Evolutionary conservation across 176 grass and related monocot genomes (phyloP).

Genomic region (Miscanthus lutarioriparius): DNA sequence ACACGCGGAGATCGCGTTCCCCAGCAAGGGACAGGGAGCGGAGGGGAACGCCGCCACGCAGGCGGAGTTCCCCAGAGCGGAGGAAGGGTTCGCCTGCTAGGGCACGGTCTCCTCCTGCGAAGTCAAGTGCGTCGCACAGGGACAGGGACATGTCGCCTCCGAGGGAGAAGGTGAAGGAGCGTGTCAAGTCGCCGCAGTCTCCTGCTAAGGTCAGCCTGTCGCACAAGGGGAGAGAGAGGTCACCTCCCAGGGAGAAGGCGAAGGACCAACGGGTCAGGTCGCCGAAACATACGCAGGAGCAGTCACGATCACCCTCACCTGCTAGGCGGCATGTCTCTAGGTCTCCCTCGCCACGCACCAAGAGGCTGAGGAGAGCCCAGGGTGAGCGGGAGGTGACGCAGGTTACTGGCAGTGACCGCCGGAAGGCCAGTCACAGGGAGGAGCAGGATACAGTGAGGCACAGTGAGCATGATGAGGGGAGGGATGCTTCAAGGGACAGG

Average conservation of each 20-base stretch:
- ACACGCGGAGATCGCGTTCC: constrained; percentile 42
- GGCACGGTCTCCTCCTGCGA: constrained; percentile 40
- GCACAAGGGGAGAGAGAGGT: constrained; percentile 36
- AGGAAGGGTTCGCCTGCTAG: constrained; percentile 57
- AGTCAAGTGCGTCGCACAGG: constrained; percentile 21
- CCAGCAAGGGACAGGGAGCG: constrained; percentile 44
- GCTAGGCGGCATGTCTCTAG: neutral
- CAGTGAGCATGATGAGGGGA: constrained; percentile 37
- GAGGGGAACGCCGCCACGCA: constrained; percentile 41
- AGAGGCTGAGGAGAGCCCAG: constrained; percentile 51
- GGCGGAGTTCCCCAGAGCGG: constrained; percentile 43
- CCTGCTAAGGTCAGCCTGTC: neutral
- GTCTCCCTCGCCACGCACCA: constrained; percentile 55
- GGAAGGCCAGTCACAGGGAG: constrained; percentile 30
- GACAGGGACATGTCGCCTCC: constrained; percentile 38
- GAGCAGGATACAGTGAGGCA: constrained; percentile 31
- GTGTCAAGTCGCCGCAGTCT: constrained; percentile 34
- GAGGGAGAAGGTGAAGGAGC: constrained; percentile 48
- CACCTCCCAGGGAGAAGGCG: constrained; percentile 37
- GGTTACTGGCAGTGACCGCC: constrained; percentile 23
- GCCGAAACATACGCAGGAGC: constrained; percentile 32
- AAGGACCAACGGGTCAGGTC: constrained; percentile 42
- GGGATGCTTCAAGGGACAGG: constrained; percentile 27
- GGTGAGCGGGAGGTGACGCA: constrained; percentile 32
- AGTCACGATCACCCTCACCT: constrained; percentile 19